Base-by-base conservation (phyloP, 768 basidiomycete genomes). In the Boletus pseudopeckii region DNA sequence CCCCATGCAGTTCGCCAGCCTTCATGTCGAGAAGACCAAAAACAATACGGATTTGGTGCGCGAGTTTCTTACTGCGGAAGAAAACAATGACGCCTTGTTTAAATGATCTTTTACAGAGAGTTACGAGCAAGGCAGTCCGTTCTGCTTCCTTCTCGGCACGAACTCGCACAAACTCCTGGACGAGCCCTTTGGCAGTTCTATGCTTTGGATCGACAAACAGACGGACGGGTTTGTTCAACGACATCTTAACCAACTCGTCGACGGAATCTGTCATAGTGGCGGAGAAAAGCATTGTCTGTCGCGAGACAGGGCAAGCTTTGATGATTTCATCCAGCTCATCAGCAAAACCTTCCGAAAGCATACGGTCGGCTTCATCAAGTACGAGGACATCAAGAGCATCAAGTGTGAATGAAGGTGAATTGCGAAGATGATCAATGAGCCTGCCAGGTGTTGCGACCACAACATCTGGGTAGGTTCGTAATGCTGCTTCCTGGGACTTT, bases 221-320 rank as follows among this genome's bases (percentile, higher is more conserved):
- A 41, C 95, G 82, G 9, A 95, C 91, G 6, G 97, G 97, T 68
- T 88, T 93, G 69, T 92, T 88, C 45, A 98, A 74, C 13, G 91
- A 92, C 80, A 98, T 88, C 64, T 85, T 86, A 53, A 98, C 90
- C 45, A 99, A 81, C 65, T 94, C 88, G 62, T 97, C 92, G 9
- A 98, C 89, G 1, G 90, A 88, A 70, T 99, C 97, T 5, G 95
- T 98, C 90, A 98, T 98, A 1, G 97, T 99, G 3, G 97, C 97
- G 1, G 94, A 97, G 73, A 99, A 99, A 36, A 99, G 79, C 93
- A 99, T 96, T 4, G 97, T 98, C 69, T 98, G 97, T 36, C 97
- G 83, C 24, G 88, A 88, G 20, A 72, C 71, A 2, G 94, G 94
- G 67, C 94, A 97, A 17, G 90, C 82, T 63, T 86, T 87, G 72